Conservation (phyloP, 352 stramenopile species). For the Pythium dissimile region DNA sequence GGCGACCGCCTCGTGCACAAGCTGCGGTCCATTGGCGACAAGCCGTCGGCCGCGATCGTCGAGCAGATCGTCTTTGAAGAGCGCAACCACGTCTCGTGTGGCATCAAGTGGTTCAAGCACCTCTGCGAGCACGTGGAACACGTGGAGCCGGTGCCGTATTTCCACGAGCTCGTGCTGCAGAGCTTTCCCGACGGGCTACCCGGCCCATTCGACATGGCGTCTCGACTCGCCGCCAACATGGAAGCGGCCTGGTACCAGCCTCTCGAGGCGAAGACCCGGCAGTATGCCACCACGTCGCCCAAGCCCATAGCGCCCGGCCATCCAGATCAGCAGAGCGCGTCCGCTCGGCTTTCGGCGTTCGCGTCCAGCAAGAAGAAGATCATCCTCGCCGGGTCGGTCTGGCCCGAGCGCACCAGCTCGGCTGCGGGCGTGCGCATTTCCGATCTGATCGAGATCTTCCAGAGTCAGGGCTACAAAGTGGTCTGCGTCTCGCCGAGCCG, state of each 20-base stretch:
- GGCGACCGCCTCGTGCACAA: conserved; percentile 70
- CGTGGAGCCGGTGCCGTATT: conserved; percentile 58
- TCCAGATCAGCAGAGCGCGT: background rate
- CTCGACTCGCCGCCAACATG: conserved; percentile 69
- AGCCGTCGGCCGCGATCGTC: conserved; percentile 59
- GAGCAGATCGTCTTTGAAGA: conserved; percentile 80
- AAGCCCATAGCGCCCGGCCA: background rate
- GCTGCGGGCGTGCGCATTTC: conserved; percentile 83
- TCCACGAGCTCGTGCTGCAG: conserved; percentile 75
- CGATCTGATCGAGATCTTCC: conserved; percentile 68
- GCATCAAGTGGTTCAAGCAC: conserved; percentile 80
- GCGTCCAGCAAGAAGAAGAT: conserved; percentile 61
- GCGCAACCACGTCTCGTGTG: conserved; percentile 64
- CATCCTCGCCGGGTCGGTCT: conserved; percentile 68
- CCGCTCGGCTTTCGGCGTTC: conserved; percentile 39
- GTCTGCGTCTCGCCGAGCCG: conserved; percentile 76
- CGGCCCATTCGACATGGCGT: conserved; percentile 74
- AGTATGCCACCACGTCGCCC: conserved; percentile 6
- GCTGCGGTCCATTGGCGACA: conserved; percentile 67
- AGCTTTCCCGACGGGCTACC: conserved; percentile 77
- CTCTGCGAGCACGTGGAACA: conserved; percentile 42
- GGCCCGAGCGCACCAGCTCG: conserved; percentile 85
- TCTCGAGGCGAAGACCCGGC: conserved; percentile 48
- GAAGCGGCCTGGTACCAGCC: conserved; percentile 63
- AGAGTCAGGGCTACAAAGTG: conserved; percentile 60